These are phyloP conservation scores for Laguncularia racemosa DNA, from an alignment of 345 rosid genomes.

Conservation along the genomic window DNA sequence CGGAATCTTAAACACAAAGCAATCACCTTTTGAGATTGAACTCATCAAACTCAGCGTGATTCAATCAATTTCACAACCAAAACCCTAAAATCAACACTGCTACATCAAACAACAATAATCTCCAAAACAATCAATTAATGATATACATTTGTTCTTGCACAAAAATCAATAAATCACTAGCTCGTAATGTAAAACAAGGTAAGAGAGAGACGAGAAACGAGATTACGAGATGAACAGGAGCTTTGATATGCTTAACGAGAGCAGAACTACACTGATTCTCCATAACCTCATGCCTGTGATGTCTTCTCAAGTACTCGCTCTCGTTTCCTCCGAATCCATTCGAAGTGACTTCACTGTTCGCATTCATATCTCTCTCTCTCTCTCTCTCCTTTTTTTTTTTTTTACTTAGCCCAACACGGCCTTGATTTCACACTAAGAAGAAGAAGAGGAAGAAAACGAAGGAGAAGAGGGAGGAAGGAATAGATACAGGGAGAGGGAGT, in stretches of 20 bases:
- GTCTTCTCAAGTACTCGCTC: conserved; percentile 49
- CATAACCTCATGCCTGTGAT: conserved; percentile 49
- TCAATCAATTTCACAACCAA: not conserved
- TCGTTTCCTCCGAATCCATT: conserved; percentile 28
- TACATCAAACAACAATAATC: conserved; percentile 2
- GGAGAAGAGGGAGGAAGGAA: too few relatives aligned
- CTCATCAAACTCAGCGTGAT: too few relatives aligned
- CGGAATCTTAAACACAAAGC: too few relatives aligned
- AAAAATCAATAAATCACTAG: not conserved
- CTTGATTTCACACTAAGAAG: too few relatives aligned
- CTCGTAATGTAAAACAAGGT: not conserved
- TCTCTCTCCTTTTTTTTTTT: not conserved
- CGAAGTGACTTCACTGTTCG: conserved; percentile 21
- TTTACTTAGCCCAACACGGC: not conserved
- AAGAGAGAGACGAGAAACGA: conserved; percentile 14
- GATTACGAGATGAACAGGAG: conserved; percentile 87
- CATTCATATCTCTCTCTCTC: conserved; percentile 19
- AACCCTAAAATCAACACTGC: conserved; percentile 2
- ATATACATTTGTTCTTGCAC: not conserved
- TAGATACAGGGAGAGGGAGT: too few relatives aligned
- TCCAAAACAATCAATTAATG: not conserved
- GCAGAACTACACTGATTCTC: conserved; percentile 79
- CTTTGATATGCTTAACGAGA: conserved; percentile 77
- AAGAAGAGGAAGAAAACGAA: too few relatives aligned
- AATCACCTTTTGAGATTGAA: too few relatives aligned